These are phyloP conservation scores for Xylariaceae sp. DNA, from an alignment of 2,329 filamentous ascomycete genomes.

Conservation along the genomic window DNA sequence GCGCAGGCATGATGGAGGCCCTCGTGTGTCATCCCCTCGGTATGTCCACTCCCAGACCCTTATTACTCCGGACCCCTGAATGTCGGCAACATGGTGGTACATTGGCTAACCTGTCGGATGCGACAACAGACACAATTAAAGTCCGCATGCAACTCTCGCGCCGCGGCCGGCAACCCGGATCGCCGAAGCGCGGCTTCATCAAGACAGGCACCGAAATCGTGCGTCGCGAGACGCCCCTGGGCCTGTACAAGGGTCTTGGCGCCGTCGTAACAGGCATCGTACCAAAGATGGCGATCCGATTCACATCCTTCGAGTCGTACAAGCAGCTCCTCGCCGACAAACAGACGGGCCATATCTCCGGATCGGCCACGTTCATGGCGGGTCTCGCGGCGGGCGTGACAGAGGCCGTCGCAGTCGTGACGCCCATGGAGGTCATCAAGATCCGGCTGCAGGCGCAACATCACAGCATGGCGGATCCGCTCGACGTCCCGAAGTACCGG, in stretches of 20 bases:
- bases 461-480: constrained; percentile 94
- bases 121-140: constrained; percentile 78
- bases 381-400: constrained; percentile 91
- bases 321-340: constrained; percentile 74
- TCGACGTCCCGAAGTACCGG: constrained; percentile 94
- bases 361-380: constrained; percentile 62
- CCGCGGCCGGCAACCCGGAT: constrained; percentile 74
- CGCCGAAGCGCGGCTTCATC: constrained; percentile 82
- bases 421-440: constrained; percentile 99
- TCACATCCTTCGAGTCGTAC: constrained; percentile 95
- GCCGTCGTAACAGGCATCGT: constrained; percentile 94
- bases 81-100: too few species aligned
- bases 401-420: constrained; percentile 93
- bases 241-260: constrained; percentile 96
- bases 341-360: constrained; percentile 61
- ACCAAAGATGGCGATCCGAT: constrained; percentile 98
- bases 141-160: constrained; percentile 98
- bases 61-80: not conserved
- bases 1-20: constrained; percentile 99
- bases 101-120: not conserved
- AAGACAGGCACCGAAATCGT: constrained; percentile 82
- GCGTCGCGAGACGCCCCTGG: constrained; percentile 81
- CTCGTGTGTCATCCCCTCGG: constrained; percentile 90
- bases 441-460: constrained; percentile 97
- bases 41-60: constrained; percentile 37